These are phyloP conservation scores for Fusarium sp. DNA, from an alignment of 2,329 filamentous ascomycete species.

Conservation along the genomic window DNA sequence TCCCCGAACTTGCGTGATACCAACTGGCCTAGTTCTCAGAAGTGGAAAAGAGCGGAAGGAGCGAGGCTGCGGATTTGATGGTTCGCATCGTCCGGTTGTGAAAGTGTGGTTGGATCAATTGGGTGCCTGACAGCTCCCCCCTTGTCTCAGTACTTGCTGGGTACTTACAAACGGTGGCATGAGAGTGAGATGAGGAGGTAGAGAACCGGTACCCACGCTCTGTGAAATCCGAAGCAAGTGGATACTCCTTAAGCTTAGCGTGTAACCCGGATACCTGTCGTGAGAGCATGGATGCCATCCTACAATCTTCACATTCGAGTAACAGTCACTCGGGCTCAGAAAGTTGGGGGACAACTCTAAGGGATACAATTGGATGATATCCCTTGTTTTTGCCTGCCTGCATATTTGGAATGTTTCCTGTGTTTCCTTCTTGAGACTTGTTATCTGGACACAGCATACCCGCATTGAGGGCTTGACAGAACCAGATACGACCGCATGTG, in stretches of 20 bases:
- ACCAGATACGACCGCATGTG: not conserved
- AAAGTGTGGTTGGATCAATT: not conserved
- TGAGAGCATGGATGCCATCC: not conserved
- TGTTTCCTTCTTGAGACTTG: not conserved
- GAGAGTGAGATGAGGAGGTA: not conserved
- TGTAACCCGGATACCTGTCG: not conserved
- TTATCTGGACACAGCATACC: not conserved
- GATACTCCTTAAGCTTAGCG: not conserved
- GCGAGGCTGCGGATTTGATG: not conserved
- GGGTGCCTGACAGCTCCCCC: not conserved
- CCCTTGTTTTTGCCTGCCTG: too few species aligned
- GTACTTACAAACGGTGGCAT: not conserved
- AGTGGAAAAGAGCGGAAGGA: not conserved
- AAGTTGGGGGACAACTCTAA: not conserved
- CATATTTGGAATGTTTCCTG: not conserved
- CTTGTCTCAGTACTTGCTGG: not conserved
- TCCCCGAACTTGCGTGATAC: not conserved
- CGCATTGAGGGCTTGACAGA: not conserved
- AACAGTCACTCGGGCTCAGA: not conserved
- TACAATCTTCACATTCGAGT: not conserved
- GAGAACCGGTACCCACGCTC: too few species aligned
- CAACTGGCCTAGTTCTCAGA: not conserved
- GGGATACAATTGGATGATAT: not conserved
- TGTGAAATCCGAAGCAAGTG: not conserved
- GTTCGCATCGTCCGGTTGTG: not conserved